These are phyloP conservation scores for Limtongozyma cylindracea DNA, from an alignment of 805 yeast species.

Conservation along the genomic window DNA sequence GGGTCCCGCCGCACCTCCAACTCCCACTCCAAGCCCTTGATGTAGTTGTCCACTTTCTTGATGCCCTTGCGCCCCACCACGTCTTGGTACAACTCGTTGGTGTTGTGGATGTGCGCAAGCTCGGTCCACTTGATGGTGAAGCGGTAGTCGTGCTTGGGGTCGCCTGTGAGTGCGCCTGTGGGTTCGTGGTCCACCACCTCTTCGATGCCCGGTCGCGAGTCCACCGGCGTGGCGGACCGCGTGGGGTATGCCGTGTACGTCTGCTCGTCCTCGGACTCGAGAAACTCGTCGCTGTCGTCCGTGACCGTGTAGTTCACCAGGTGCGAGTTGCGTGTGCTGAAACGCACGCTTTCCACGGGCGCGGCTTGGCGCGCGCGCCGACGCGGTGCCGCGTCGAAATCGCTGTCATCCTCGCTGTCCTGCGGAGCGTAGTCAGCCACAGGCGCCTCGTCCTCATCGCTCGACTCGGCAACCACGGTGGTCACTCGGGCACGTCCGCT, in stretches of 20 bases:
- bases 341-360: conserved; percentile 15
- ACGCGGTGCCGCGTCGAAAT: conserved; percentile 1
- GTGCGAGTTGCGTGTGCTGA: conserved; percentile 45
- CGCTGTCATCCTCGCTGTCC: conserved; percentile 1
- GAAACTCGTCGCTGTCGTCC: conserved; percentile 27
- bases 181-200: conserved; percentile 14
- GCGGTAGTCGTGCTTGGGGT: conserved; percentile 33
- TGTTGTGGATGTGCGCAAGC: conserved; percentile 76
- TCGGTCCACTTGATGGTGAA: conserved; percentile 66
- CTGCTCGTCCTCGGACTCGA: conserved; percentile 9
- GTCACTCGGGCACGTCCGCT: conserved; percentile 34
- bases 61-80: conserved; percentile 38
- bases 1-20: conserved; percentile 61
- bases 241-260: conserved; percentile 10
- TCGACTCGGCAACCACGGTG: conserved; percentile 9
- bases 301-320: conserved; percentile 62
- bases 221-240: conserved; percentile 8
- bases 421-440: conserved; percentile 3
- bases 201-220: conserved; percentile 12
- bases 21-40: conserved; percentile 55
- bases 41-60: conserved; percentile 75
- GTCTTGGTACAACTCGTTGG: conserved; percentile 59
- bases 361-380: too few relatives aligned
- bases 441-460: conserved; percentile 7
- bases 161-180: conserved; percentile 13